A percentile compares a stretch with the other conserved stretches of the same genome.
phyloP scores from a whole-genome alignment of 805 yeast genomes.

The Candida boidinii region DNA sequence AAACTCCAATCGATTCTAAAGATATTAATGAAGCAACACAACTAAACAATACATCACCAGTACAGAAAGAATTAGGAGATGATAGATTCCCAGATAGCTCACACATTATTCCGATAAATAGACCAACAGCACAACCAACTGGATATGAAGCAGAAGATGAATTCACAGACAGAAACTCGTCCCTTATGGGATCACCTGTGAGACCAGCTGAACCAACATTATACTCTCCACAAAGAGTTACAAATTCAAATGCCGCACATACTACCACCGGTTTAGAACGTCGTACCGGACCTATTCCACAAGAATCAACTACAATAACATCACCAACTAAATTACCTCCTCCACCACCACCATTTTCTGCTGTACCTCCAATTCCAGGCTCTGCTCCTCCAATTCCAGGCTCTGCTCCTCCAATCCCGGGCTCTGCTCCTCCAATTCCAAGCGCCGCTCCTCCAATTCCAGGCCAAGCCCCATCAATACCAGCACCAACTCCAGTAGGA shows the following conservation, averaged over 20 bases:
- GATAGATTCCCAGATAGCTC: no score
- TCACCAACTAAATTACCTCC: slow-evolving; percentile 4
- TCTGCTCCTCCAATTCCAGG: slow-evolving; percentile 9
- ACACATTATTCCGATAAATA: no score
- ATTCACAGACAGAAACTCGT: slow-evolving; percentile 12
- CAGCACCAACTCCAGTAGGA: slow-evolving; percentile 3
- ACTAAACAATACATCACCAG: no score
- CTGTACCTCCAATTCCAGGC: slow-evolving; percentile 3
- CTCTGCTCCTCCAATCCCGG: slow-evolving; percentile 4
- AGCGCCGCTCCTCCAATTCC: slow-evolving; percentile 12
- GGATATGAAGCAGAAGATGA: slow-evolving; percentile 72
- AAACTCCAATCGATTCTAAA: no score
- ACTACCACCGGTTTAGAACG: no score
- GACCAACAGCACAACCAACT: no score
- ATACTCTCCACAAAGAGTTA: no score
- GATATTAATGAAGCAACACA: no score
- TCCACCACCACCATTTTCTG: slow-evolving; percentile 6
- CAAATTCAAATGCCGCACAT: no score
- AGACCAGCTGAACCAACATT: not conserved
- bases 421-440: slow-evolving; percentile 9
- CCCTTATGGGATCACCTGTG: slow-evolving; percentile 6
- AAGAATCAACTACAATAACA: no score
- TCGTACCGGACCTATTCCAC: slow-evolving; percentile 1
- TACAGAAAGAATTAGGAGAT: no score
- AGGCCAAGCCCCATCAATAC: slow-evolving; percentile 1